These are phyloP conservation scores for Pseudocercospora crystallina DNA, from an alignment of 2,329 filamentous ascomycete species.

Conservation along the genomic window DNA sequence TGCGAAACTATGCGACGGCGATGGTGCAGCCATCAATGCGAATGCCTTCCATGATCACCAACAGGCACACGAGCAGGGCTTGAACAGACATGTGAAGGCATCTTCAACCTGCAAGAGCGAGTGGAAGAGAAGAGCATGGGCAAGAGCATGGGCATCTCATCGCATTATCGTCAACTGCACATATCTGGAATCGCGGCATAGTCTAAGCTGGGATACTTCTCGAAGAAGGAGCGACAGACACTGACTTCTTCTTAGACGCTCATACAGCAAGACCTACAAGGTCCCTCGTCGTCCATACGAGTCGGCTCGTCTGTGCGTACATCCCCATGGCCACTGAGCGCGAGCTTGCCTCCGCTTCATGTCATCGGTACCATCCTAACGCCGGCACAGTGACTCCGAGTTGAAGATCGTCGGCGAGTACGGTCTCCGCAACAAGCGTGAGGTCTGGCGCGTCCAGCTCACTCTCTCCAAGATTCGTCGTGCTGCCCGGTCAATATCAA, in stretches of 20 bases:
- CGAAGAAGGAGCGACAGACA: neutral
- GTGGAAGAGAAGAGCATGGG: neutral
- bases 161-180: neutral
- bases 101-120: neutral
- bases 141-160: slow-evolving; percentile 1
- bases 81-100: neutral
- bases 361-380: slow-evolving; percentile 74
- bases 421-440: slow-evolving; percentile 99
- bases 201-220: neutral
- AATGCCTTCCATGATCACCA: neutral
- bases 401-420: slow-evolving; percentile 99
- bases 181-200: slow-evolving; percentile 2
- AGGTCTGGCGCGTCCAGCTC: slow-evolving; percentile 99
- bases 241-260: slow-evolving; percentile 46
- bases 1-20: neutral
- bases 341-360: slow-evolving; percentile 94
- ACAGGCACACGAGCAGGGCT: neutral
- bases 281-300: slow-evolving; percentile 97
- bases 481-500: slow-evolving; percentile 87
- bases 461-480: slow-evolving; percentile 99
- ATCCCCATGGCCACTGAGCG: slow-evolving; percentile 86
- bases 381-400: slow-evolving; percentile 83
- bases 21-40: too few relatives aligned
- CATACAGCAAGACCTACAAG: slow-evolving; percentile 99
- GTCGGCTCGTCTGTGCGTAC: slow-evolving; percentile 99